Evolutionary conservation across 768 basidiomycete genomes (phyloP).

Genomic region (Gyrodon lividus): DNA sequence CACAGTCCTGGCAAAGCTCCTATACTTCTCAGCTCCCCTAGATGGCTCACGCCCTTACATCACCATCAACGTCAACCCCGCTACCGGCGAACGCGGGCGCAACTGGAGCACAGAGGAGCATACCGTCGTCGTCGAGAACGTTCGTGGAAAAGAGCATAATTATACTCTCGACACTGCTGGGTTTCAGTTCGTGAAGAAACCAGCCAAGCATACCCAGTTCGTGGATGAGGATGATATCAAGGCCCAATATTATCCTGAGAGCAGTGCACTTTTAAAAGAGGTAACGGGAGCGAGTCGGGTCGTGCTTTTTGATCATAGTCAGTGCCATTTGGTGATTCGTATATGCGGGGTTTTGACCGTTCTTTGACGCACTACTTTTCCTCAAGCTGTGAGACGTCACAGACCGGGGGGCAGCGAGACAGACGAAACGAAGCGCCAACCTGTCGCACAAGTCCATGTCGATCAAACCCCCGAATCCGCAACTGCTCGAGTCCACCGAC

Average conservation of each 20-base stretch:
- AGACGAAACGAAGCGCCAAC: slow-evolving; percentile 41
- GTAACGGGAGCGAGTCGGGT: slow-evolving; percentile 59
- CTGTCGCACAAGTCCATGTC: slow-evolving; percentile 42
- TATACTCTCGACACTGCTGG: slow-evolving; percentile 49
- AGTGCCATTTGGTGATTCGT: slow-evolving; percentile 18
- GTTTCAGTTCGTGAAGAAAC: slow-evolving; percentile 42
- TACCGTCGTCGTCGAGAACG: slow-evolving; percentile 46
- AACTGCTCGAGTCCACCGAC: slow-evolving; percentile 46
- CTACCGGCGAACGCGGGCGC: slow-evolving; percentile 33
- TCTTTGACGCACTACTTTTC: background rate
- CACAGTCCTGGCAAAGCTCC: no score
- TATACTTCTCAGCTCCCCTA: slow-evolving; percentile 20
- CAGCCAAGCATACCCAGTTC: slow-evolving; percentile 49
- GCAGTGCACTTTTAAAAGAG: slow-evolving; percentile 54
- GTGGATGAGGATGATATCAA: slow-evolving; percentile 49
- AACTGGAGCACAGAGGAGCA: slow-evolving; percentile 37
- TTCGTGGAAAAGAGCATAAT: slow-evolving; percentile 48
- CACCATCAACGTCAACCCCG: slow-evolving; percentile 34
- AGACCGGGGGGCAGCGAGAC: slow-evolving; percentile 38
- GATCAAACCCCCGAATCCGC: slow-evolving; percentile 51
- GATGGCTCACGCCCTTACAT: slow-evolving; percentile 43
- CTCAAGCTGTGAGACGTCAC: slow-evolving; percentile 49
- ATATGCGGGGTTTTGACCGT: background rate
- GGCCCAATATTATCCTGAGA: slow-evolving; percentile 61
- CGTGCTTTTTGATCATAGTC: slow-evolving; percentile 67